Percentiles rank a stretch among this genome's conserved stretches.
Conservation (phyloP, 75 land plant genomes). For the Pinus albicaulis region DNA sequence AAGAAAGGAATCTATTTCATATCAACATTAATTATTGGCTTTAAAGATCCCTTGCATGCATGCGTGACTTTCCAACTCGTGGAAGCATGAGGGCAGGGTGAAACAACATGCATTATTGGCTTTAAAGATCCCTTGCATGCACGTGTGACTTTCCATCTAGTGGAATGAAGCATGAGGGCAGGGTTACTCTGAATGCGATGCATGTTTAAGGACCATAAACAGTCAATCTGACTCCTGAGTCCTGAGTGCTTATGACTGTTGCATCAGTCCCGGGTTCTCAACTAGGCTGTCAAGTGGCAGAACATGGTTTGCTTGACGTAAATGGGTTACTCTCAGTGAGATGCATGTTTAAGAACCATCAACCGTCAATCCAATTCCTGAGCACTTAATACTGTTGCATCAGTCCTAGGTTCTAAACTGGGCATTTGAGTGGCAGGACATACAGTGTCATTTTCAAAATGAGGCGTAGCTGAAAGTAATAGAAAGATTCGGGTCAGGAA, state of each 20-base stretch:
- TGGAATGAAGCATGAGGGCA: background rate
- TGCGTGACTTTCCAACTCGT: background rate
- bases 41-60: background rate
- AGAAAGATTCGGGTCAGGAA: background rate
- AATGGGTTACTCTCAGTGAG: background rate
- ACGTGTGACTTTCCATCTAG: background rate
- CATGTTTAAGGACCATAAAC: background rate
- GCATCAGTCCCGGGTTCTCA: background rate
- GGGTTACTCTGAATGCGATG: no score
- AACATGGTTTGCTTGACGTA: background rate
- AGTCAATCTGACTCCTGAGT: background rate
- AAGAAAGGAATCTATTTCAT: background rate
- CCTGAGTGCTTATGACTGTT: background rate
- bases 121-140: background rate
- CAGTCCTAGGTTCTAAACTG: background rate
- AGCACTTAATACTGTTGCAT: background rate
- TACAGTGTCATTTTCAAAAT: background rate
- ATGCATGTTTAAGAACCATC: background rate
- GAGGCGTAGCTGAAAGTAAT: background rate
- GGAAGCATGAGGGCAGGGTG: no score
- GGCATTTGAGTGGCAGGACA: background rate
- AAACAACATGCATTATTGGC: background rate
- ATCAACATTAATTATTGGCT: background rate
- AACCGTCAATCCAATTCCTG: background rate
- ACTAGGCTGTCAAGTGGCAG: background rate